Base-by-base conservation (phyloP, 164 flowering plant genomes). In the Dillenia suffruticosa region DNA sequence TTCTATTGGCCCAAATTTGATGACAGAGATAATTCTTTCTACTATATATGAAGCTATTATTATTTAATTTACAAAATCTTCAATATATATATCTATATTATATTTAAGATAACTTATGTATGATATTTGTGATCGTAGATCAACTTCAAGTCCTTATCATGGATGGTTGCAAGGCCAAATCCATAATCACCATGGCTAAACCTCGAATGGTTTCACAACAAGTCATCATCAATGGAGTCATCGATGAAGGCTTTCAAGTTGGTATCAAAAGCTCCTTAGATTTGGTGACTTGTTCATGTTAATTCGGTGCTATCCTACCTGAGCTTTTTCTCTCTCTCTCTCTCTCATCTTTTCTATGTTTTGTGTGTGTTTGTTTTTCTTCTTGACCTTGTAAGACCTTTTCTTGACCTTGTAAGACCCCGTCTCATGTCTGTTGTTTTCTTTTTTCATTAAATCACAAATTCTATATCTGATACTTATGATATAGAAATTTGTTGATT, bases 361-460 rank as follows among this genome's bases (percentile, higher is more conserved):
- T 44, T 55, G 44, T 54, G 16, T 13, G 5, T 49, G 58, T 44
- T 26, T 67, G 53, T 61, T 72, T 49, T n/a, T 67, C 58, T 87
- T 87, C 88, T 87, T 85, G 92, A 84, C 92, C 90, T 85, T 87
- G 93, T 87, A 85, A 90, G 90, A 77, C 91, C 87, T 84, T 84
- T 87, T 87, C 91, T 90, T 87, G 96, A 82, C 89, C 93, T 89
- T 84, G 94, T 86, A 90, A 90, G 96, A 85, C 88, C 91, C 78
- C 45, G 5, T 7, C 0, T 45, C 14, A 15, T 26, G 9, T 58
- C 40, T 40, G 14, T 46, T 61, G 1, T 54, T 61, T 64, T 67
- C 15, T 1, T 62, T 58, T 24, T 44, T 9, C 40, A 0, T 57
- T 32, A 14, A 9, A 12, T 46, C 3, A 9, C 12, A 10, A 48